Percentiles rank a stretch among this genome's conserved stretches.
Conservation (phyloP, 208 protist species). For the Wallacemonas sp. region DNA sequence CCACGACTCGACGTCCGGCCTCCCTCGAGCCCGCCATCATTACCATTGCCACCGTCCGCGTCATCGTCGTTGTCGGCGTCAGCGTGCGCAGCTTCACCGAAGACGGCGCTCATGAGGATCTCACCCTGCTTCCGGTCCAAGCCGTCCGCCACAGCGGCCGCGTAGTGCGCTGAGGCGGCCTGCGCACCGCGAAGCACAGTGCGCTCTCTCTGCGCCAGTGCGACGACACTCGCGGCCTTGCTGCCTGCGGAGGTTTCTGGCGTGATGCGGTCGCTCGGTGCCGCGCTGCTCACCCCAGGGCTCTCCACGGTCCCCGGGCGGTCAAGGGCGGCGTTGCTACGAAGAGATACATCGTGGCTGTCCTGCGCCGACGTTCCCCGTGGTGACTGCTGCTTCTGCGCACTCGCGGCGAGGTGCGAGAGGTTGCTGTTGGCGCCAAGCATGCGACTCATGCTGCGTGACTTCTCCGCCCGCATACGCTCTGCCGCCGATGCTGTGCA, state of each 20-base stretch:
- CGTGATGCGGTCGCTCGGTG: not conserved
- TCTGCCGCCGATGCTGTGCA: constrained; percentile 7
- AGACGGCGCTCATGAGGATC: constrained; percentile 1
- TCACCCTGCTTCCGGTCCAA: not conserved
- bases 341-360: not conserved
- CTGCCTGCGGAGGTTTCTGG: not conserved
- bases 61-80: not conserved
- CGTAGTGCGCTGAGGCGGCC: not conserved
- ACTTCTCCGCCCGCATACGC: not conserved
- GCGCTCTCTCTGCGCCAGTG: not conserved
- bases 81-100: not conserved
- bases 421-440: constrained; percentile 1
- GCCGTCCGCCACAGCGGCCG: not conserved
- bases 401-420: not conserved
- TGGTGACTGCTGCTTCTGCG: not conserved
- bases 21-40: too few species aligned
- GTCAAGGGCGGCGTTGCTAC: not conserved
- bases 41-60: not conserved
- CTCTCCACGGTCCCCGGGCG: not conserved
- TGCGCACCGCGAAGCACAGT: not conserved
- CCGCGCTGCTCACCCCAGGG: not conserved
- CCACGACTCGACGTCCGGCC: too few species aligned
- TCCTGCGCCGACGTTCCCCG: not conserved
- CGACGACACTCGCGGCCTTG: constrained; percentile 2
- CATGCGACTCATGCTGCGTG: not conserved